phyloP scores from a whole-genome alignment of 345 rosid genomes.

The Chamaenerion angustifolium region DNA sequence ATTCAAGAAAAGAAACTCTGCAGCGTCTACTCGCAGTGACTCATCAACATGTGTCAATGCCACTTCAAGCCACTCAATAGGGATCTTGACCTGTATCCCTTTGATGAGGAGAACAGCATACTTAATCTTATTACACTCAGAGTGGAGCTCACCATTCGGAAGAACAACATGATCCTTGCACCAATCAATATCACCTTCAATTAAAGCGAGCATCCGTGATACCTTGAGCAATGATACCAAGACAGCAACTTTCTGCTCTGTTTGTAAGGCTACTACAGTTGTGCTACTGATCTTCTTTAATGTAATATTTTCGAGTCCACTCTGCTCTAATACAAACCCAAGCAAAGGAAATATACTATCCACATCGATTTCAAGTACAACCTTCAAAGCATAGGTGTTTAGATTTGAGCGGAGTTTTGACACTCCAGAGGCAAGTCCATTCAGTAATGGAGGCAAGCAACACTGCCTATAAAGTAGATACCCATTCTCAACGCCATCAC shows the following conservation, averaged over 20 bases:
- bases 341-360: slow-evolving; percentile 88
- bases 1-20: slow-evolving; percentile 84
- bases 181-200: slow-evolving; percentile 84
- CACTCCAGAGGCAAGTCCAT: slow-evolving; percentile 78
- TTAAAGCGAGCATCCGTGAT: slow-evolving; percentile 73
- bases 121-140: slow-evolving; percentile 15
- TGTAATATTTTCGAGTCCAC: slow-evolving; percentile 23
- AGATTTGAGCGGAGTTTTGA: slow-evolving; percentile 88
- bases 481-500: slow-evolving; percentile 64
- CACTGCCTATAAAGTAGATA: slow-evolving; percentile 45
- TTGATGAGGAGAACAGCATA: slow-evolving; percentile 54
- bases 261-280: slow-evolving; percentile 21
- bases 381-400: slow-evolving; percentile 77
- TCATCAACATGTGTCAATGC: slow-evolving; percentile 88
- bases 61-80: slow-evolving; percentile 66
- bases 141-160: slow-evolving; percentile 9
- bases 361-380: slow-evolving; percentile 67
- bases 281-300: slow-evolving; percentile 13
- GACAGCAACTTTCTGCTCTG: slow-evolving; percentile 74
- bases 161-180: slow-evolving; percentile 11
- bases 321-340: slow-evolving; percentile 42
- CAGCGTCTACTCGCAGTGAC: slow-evolving; percentile 86
- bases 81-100: slow-evolving; percentile 57
- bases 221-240: slow-evolving; percentile 75
- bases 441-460: slow-evolving; percentile 62